Base-by-base conservation (phyloP, 2,329 filamentous ascomycete genomes). In the Phialocephala sp. region DNA sequence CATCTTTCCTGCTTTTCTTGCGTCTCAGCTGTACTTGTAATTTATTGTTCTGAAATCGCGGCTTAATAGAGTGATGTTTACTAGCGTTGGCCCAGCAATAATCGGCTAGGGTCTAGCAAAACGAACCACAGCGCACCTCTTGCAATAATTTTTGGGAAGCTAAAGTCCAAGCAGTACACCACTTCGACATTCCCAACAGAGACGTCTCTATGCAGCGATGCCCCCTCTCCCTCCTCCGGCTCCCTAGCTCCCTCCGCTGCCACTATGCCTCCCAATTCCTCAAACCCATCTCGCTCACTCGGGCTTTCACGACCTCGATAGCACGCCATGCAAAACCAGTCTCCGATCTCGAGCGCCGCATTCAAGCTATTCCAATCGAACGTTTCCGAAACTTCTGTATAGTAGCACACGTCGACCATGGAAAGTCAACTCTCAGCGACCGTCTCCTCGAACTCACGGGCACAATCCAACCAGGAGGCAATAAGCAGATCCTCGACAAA, bases 401-500 rank as follows among this genome's bases (percentile, higher is more conserved):
- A 75, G 94, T 99, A 60, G 95, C 95, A 11, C 95, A 99, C 78
- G 96, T 99, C 76, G 95, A 99, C 78, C 95, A 99, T 88, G 95
- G 95, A 74, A 99, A 99, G 80, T 97, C 92, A 76, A 99, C 95
- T 4, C 88, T 99, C 61, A 94, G 91, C 71, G 95, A 99, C 76
- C 90, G 95, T 2, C 82, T 99, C 62, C 86, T 99, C 68, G 95
- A 99, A 83, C 84, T 96, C 69, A 99, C 95, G 0, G 94, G 95
- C 22, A 98, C 94, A 8, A 98, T 99, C 69, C 82, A 91, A 72
- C 86, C 91, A 0, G 93, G 93, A 66, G 85, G 85, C 59, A 97
- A 97, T 78, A 97, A 97, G 80, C 95, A 99, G 83, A 92, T 98
- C 68, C 83, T 99, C 69, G 95, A 99, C 80, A 97, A 97, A 78